Evolutionary conservation across 1,139 yeast genomes (phyloP), one percentile per base, ranked within the genome.

Genomic region (Pichia sp.): DNA sequence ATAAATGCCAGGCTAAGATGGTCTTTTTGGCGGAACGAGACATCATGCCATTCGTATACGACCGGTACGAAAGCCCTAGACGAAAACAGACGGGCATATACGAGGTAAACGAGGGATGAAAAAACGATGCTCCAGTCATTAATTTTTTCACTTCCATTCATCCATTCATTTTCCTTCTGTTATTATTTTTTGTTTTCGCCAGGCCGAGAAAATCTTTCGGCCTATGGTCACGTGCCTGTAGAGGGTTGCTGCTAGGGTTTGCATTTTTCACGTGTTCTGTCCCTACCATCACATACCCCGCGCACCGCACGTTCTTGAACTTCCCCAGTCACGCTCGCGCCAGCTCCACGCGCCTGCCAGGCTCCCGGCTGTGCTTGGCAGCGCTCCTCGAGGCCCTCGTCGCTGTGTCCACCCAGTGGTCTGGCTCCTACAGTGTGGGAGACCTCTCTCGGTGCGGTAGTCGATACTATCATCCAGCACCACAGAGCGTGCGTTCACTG

Each of bases 11-110:
- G n/a, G 7, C 16, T 9, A 9, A 10, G 43, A 21, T 18, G 18
- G 18, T 9, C n/a, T 22, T 19, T 22, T 22, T 18, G 16, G 41
- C 48, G 50, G 53, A 39, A 50, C 53, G 53, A 50, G 26, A 44
- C 31, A 49, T 49, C 51, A 49, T 44, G 46, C 51, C 42, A 49
- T 49, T 39, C 18, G 23, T 12, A 28, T 10, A 19, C 40, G 41
- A 28, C 12, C 41, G 31, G 40, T 22, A 36, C 50, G 46, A 49
- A 13, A n/a, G n/a, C n/a, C n/a, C n/a, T n/a, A n/a, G n/a, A n/a
- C n/a, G n/a, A 3, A 25, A 41, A 18, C 6, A 25, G 28, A 6
- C 9, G 6, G 28, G 28, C 8, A 25, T 25, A 25, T 25, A 47
- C 49, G 49, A 47, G 26, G 4, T 23, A 34, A 6, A 25, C 28